Conservation (phyloP, 2,329 filamentous ascomycete genomes). For the Cytospora paraplurivora region DNA sequence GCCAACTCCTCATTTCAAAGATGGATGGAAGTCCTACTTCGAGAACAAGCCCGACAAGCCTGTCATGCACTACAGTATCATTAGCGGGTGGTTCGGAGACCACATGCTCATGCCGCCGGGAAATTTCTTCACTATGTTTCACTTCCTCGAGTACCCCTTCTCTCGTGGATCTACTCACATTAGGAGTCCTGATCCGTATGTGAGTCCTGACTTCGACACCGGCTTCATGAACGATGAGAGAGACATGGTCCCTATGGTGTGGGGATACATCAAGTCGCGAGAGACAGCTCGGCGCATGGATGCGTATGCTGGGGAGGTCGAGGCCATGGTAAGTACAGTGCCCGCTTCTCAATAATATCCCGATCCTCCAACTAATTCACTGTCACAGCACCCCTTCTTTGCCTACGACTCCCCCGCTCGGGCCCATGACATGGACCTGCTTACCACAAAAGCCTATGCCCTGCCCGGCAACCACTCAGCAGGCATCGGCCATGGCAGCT, state of each 20-base stretch:
- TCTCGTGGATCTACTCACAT: slow-evolving; percentile 73
- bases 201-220: slow-evolving; percentile 74
- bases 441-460: slow-evolving; percentile 74
- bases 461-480: slow-evolving; percentile 71
- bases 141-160: slow-evolving; percentile 79
- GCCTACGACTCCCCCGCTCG: slow-evolving; percentile 69
- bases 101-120: slow-evolving; percentile 68
- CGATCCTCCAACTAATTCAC: slow-evolving; percentile 35
- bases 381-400: slow-evolving; percentile 66
- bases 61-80: slow-evolving; percentile 83
- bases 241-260: slow-evolving; percentile 83
- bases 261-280: slow-evolving; percentile 81
- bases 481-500: slow-evolving; percentile 73
- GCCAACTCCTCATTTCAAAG: slow-evolving; percentile 73
- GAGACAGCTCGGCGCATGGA: slow-evolving; percentile 79
- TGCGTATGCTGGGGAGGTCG: slow-evolving; percentile 74
- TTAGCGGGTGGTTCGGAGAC: slow-evolving; percentile 66
- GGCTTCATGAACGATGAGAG: slow-evolving; percentile 86
- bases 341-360: rapidly evolving
- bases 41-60: slow-evolving; percentile 84
- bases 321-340: slow-evolving; percentile 45
- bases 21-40: slow-evolving; percentile 80
- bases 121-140: slow-evolving; percentile 84
- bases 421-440: slow-evolving; percentile 72
- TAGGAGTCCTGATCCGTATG: slow-evolving; percentile 71